Base-by-base conservation (phyloP, 2,329 filamentous ascomycete species). In the Spiromastix sp. region DNA sequence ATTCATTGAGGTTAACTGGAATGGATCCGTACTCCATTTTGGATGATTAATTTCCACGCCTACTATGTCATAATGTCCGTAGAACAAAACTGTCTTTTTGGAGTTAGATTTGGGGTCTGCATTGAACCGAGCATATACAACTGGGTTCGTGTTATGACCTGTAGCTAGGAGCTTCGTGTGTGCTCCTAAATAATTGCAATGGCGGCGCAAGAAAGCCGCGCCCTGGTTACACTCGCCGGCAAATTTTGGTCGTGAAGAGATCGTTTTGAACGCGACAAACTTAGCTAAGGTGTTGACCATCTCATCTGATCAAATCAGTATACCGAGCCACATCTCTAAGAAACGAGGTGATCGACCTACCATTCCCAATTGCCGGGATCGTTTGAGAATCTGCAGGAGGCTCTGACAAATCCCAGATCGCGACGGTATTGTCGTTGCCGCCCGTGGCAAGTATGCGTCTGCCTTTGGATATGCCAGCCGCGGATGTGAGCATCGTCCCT, bases 11-110 rank as follows among this genome's bases (percentile, higher is more conserved):
- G 81, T 81, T 51, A 96, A 71, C n/a, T 79, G 71, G 55, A 96
- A 98, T 0, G 91, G 93, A 43, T 96, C 84, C 2, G 77, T 78
- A 25, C 75, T 71, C 91, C 91, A 98, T 46, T 85, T 89, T 24
- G 75, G 74, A 38, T 80, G 77, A 43, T 82, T 82, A 24, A 81
- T 79, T 46, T 94, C 85, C 0, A 91, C 91, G 1, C 86, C 75
- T 3, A 98, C 91, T 2, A 98, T 87, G 53, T 98, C 91, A 64
- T 98, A 98, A 56, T 98, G 91, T 0, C 93, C 91, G 52, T 98
- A 98, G 56, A 98, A 98, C 0, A 98, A 65, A 6, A 96, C 84
- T 19, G 85, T 86, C 61, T 91, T 94, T 12, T 84, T 74, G 17
- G 74, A 67, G 17, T 73, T 70, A 0, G 74, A 64, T 1, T 77